Evolutionary conservation across 495 filamentous ascomycete species (phyloP).

Genomic region (Astrothelium subdiscretum): DNA sequence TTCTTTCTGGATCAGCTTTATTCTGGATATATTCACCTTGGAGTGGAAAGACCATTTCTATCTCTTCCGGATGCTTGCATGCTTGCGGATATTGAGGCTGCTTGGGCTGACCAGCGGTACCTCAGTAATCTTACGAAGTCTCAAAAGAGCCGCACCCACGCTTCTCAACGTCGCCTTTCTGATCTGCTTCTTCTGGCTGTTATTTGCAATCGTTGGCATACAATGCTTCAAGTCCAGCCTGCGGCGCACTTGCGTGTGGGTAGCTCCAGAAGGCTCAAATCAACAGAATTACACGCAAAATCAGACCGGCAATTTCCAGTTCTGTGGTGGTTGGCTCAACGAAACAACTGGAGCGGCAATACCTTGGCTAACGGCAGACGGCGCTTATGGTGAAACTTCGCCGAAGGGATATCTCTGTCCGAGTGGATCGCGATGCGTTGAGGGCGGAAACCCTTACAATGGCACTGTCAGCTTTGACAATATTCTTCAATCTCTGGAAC

Average conservation of each 20-base stretch:
- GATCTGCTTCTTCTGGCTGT: conserved; percentile 96
- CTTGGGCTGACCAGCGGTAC: conserved; percentile 87
- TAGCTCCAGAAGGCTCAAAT: conserved; percentile 32
- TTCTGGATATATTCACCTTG: conserved; percentile 53
- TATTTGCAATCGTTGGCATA: conserved; percentile 93
- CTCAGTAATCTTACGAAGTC: conserved; percentile 80
- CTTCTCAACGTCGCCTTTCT: conserved; percentile 93
- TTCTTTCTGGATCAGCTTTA: conserved; percentile 86
- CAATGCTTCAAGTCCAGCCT: conserved; percentile 97
- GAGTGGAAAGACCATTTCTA: conserved; percentile 62
- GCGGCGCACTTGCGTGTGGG: conserved; percentile 77
- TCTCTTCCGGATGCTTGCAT: conserved; percentile 93
- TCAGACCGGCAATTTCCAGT: conserved; percentile 50
- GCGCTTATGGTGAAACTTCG: conserved; percentile 30
- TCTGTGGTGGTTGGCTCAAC: conserved; percentile 77
- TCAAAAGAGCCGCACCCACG: conserved; percentile 88
- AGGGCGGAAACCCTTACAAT: conserved; percentile 68
- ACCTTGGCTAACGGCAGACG: conserved; percentile 53
- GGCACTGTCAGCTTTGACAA: conserved; percentile 92
- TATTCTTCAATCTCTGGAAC: conserved; percentile 75
- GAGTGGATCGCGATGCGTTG: conserved; percentile 64
- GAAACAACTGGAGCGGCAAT: conserved; percentile 46
- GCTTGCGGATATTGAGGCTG: conserved; percentile 79
- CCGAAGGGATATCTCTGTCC: conserved; percentile 93
- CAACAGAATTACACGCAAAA: conserved; percentile 24